Conservation (phyloP, 208 protist species). For the Herpetomonas samuelpessoai region DNA sequence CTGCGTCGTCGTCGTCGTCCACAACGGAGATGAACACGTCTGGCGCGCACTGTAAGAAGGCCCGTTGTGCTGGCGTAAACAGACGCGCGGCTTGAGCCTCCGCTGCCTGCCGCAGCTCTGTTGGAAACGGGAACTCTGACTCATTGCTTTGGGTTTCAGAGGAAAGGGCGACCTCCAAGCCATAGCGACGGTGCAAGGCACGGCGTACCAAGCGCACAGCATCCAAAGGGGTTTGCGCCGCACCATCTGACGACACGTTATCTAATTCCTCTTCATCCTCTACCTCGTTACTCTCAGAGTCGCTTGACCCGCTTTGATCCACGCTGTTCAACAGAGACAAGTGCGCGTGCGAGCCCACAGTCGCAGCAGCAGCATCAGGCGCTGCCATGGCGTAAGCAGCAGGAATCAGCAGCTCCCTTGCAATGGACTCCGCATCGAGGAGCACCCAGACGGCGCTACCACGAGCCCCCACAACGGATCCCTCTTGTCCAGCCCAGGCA, state of each 20-base stretch:
- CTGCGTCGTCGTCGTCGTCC: conserved; percentile 1
- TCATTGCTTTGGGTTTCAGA: not conserved
- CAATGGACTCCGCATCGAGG: conserved; percentile 26
- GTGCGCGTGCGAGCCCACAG: not conserved
- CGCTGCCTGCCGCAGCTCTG: conserved; percentile 23
- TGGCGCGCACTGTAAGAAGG: conserved; percentile 77
- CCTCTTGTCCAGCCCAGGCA: conserved; percentile 19
- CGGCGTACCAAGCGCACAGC: not conserved
- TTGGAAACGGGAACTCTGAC: conserved; percentile 4
- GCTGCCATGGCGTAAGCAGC: not conserved
- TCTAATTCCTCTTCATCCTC: conserved; percentile 3
- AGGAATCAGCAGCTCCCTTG: conserved; percentile 25
- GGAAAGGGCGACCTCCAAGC: not conserved
- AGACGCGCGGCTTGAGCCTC: conserved; percentile 33
- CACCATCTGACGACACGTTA: not conserved
- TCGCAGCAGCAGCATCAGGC: not conserved
- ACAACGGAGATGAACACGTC: conserved; percentile 58
- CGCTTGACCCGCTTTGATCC: too few relatives aligned
- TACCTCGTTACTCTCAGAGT: conserved; percentile 10
- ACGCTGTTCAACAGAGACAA: too few relatives aligned
- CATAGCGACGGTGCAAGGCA: not conserved
- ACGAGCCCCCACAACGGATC: conserved; percentile 59
- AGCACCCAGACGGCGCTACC: conserved; percentile 60
- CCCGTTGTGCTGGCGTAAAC: conserved; percentile 54
- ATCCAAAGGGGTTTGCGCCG: not conserved